Base-by-base conservation (phyloP, 2,329 filamentous ascomycete genomes). In the Fusarium sp. region DNA sequence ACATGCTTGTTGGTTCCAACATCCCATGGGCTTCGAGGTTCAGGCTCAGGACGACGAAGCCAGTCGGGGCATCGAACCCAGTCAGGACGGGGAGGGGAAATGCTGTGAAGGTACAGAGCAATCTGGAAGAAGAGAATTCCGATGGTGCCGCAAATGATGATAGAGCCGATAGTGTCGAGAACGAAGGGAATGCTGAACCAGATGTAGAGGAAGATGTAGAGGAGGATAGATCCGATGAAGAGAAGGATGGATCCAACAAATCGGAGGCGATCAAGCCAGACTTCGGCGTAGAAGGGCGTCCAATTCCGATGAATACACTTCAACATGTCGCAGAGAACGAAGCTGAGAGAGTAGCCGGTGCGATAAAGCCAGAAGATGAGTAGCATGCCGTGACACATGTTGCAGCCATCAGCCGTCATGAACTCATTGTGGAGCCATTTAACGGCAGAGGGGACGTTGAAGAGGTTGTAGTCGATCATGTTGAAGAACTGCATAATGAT, bases 361-460 rank as follows among this genome's bases (percentile, higher is more conserved):
- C 14, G 64, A 35, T 63, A 63, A 58, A 72, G 62, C 72, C 71
- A 74, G 34, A 66, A 40, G 14, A 73, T 61, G 13, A 75, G 64
- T 7, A 75, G 20, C n/a, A 20, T n/a, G 20, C 69, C 72, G 22
- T 71, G 72, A 1, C 27, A 16, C 11, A 73, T 60, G 22, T 61
- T 62, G 6, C 18, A 56, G 29, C 62, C 50, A 47, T 61, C 61
- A 29, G 66, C 59, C 40, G 62, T 34, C 14, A 66, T 50, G 22
- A 69, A 74, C 38, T 74, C 59, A 18, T 20, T 22, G 11, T 67
- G 24, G 40, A 74, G 63, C 72, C 69, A 75, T 24, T 42, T 52
- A 20, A 64, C 66, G 11, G 73, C 62, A 37, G 57, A 37, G 29
- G 37, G 29, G 59, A 67, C 63, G 18, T 62, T 40, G 10, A 54